phyloP scores from a whole-genome alignment of 148 eudicot genomes.

The Amaranthus cruentus region DNA sequence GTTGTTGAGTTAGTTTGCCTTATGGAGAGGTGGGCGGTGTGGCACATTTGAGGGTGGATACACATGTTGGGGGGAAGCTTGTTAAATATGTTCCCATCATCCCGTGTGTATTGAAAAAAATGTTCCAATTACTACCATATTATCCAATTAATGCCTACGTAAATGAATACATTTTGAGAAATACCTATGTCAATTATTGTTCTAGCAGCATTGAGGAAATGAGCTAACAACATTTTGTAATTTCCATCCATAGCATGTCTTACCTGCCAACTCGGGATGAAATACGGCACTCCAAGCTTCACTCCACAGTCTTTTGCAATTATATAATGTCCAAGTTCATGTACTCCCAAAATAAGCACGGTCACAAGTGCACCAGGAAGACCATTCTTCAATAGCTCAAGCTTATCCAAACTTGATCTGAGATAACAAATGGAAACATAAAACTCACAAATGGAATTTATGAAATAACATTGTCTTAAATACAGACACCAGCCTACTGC shows the following conservation, averaged over 20 bases:
- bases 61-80: too few relatives aligned
- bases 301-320: constrained; percentile 67
- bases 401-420: constrained; percentile 84
- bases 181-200: too few relatives aligned
- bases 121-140: too few relatives aligned
- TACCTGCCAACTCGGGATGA: constrained; percentile 99
- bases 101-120: too few relatives aligned
- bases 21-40: too few relatives aligned
- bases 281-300: constrained; percentile 81
- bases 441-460: neutral
- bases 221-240: too few relatives aligned
- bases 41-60: too few relatives aligned
- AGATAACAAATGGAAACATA: constrained; percentile 20
- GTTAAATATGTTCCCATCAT: too few relatives aligned
- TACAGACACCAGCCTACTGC: neutral
- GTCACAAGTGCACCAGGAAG: constrained; percentile 92
- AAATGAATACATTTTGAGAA: too few relatives aligned
- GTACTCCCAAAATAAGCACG: constrained; percentile 73
- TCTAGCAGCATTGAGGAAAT: too few relatives aligned
- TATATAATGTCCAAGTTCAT: constrained; percentile 83
- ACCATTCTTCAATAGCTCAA: constrained; percentile 70
- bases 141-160: too few relatives aligned
- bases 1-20: too few relatives aligned
- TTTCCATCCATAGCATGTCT: constrained; percentile 19
- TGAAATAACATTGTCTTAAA: neutral